These are phyloP conservation scores for Nicotiana benthamiana DNA, from an alignment of 257 asterid genomes.

Conservation along the genomic window DNA sequence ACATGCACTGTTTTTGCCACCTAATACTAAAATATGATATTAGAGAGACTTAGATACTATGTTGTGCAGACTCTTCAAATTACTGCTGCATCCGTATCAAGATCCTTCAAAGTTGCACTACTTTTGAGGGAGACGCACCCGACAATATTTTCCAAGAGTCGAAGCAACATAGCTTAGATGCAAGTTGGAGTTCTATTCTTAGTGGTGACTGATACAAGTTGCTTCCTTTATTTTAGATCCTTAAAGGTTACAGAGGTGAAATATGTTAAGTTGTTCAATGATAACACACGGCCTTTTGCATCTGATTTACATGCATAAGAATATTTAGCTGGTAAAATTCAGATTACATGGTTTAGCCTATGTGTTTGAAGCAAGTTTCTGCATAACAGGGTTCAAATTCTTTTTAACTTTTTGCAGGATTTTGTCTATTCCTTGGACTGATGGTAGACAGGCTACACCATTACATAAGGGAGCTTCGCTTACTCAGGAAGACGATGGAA, in stretches of 20 bases:
- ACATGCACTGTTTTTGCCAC: background rate
- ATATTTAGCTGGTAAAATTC: background rate
- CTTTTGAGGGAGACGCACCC: no score
- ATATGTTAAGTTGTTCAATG: background rate
- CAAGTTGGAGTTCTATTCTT: background rate
- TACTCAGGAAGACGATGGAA: constrained; percentile 67
- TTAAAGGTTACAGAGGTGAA: background rate
- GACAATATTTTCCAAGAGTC: no score
- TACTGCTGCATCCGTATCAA: no score
- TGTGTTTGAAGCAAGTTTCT: background rate
- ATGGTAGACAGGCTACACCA: constrained; percentile 84
- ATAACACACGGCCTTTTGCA: background rate
- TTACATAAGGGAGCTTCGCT: constrained; percentile 81
- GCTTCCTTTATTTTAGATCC: no score
- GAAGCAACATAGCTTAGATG: background rate
- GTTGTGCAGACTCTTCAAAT: no score
- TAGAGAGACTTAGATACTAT: background rate
- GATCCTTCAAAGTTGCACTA: no score
- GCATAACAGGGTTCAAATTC: background rate
- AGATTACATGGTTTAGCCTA: background rate
- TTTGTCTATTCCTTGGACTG: constrained; percentile 49
- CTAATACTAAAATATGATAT: background rate
- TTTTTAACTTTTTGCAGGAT: constrained; percentile 35
- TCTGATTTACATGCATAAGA: background rate
- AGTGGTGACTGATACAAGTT: background rate